Percentiles rank a stretch among this genome's conserved stretches.
Conservation (phyloP, 306 rosid genomes). For the Rosa rugosa region DNA sequence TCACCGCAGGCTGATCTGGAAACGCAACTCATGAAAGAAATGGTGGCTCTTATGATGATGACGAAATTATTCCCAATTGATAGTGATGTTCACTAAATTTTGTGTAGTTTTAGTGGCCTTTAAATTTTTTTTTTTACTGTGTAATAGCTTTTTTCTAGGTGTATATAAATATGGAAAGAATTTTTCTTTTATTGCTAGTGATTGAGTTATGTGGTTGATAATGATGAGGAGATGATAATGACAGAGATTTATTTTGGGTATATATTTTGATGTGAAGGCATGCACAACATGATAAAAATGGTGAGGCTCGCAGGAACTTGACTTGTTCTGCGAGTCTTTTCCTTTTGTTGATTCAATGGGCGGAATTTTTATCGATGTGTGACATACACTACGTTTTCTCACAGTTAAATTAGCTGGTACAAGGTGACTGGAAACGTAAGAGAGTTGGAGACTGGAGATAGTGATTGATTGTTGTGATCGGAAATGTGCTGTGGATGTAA, state of each 20-base stretch:
- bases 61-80: constrained; percentile 21
- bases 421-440: background rate
- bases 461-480: background rate
- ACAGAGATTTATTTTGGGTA: constrained; percentile 3
- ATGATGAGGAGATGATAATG: background rate
- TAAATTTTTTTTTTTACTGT: background rate
- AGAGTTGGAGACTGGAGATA: background rate
- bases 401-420: background rate
- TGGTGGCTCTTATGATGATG: constrained; percentile 16
- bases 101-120: background rate
- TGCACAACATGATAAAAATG: background rate
- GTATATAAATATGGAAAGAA: constrained; percentile 21
- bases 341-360: background rate
- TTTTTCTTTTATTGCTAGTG: background rate
- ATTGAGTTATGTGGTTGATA: background rate
- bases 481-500: background rate
- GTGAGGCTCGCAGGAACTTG: background rate
- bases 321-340: background rate
- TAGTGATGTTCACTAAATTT: constrained; percentile 11
- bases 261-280: background rate
- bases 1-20: constrained; percentile 40
- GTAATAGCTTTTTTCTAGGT: constrained; percentile 15
- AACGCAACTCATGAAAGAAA: constrained; percentile 24
- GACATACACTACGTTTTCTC: background rate
- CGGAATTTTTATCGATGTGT: background rate